phyloP scores from a whole-genome alignment of 1,139 yeast genomes.

The Scheffersomyces lignicola region DNA sequence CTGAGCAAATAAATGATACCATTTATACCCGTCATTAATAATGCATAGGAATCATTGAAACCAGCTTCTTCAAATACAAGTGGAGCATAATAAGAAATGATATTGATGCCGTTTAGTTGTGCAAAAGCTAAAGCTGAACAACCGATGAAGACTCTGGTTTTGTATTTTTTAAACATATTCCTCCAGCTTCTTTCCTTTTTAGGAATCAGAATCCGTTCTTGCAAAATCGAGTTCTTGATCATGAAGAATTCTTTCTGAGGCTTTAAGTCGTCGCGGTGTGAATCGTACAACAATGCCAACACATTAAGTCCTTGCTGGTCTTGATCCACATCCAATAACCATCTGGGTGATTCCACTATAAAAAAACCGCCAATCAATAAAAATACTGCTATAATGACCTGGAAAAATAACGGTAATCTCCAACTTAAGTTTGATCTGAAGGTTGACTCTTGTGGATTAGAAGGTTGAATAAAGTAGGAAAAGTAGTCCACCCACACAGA shows the following conservation, averaged over 20 bases:
- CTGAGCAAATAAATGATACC: slow-evolving; percentile 47
- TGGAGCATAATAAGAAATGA: slow-evolving; percentile 57
- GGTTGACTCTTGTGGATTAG: slow-evolving; percentile 38
- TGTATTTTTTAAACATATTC: slow-evolving; percentile 40
- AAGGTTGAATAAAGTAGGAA: slow-evolving; percentile 43
- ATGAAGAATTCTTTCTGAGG: slow-evolving; percentile 59
- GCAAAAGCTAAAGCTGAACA: slow-evolving; percentile 55
- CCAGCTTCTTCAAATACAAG: slow-evolving; percentile 56
- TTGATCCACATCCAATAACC: slow-evolving; percentile 50
- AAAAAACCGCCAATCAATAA: slow-evolving; percentile 52
- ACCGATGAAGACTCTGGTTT: slow-evolving; percentile 44
- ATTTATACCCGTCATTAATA: slow-evolving; percentile 55
- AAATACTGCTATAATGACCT: slow-evolving; percentile 46
- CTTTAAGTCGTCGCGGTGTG: slow-evolving; percentile 42
- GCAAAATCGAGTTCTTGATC: slow-evolving; percentile 76
- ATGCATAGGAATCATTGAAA: slow-evolving; percentile 47
- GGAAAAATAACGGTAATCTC: slow-evolving; percentile 53
- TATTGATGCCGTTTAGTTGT: slow-evolving; percentile 57
- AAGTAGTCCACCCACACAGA: slow-evolving; percentile 59
- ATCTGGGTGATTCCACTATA: slow-evolving; percentile 57
- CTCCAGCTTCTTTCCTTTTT: slow-evolving; percentile 45
- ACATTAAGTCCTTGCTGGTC: slow-evolving; percentile 65
- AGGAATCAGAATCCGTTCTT: slow-evolving; percentile 43
- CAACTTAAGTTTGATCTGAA: slow-evolving; percentile 50
- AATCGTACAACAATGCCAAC: slow-evolving; percentile 75